These are phyloP conservation scores for Chaetomium sp. DNA, from an alignment of 2,329 filamentous ascomycete species.

Conservation along the genomic window DNA sequence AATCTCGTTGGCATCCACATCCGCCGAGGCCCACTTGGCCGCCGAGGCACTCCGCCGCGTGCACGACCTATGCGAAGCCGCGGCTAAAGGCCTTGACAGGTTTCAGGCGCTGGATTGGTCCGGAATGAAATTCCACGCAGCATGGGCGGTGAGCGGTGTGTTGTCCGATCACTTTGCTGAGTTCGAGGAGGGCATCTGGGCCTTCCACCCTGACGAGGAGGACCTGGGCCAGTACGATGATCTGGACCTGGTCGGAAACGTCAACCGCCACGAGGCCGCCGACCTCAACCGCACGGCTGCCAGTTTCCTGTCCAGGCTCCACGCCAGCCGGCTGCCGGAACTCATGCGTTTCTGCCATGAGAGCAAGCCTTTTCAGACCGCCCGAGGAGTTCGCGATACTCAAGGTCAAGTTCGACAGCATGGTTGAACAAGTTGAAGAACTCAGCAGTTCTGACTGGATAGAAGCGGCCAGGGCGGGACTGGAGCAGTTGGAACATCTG, in stretches of 20 bases:
- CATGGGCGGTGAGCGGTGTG: not conserved
- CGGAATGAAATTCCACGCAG: not conserved
- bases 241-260: not conserved
- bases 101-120: not conserved
- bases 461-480: not conserved
- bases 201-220: not conserved
- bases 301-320: not conserved
- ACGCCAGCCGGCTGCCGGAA: not conserved
- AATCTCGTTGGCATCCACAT: too few species aligned
- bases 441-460: not conserved
- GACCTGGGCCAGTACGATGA: constrained; percentile 2
- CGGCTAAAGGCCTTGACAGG: not conserved
- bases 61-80: not conserved
- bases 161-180: not conserved
- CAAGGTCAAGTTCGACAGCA: not conserved
- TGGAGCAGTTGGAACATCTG: not conserved
- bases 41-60: not conserved
- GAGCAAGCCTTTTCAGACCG: not conserved
- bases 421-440: not conserved
- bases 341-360: not conserved
- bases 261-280: not conserved
- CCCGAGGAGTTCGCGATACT: not conserved
- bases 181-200: not conserved
- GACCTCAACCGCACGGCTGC: constrained; percentile 2
- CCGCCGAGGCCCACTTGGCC: not conserved